Base-by-base conservation (phyloP, 257 asterid species). In the Solanum bulbocastanum region DNA sequence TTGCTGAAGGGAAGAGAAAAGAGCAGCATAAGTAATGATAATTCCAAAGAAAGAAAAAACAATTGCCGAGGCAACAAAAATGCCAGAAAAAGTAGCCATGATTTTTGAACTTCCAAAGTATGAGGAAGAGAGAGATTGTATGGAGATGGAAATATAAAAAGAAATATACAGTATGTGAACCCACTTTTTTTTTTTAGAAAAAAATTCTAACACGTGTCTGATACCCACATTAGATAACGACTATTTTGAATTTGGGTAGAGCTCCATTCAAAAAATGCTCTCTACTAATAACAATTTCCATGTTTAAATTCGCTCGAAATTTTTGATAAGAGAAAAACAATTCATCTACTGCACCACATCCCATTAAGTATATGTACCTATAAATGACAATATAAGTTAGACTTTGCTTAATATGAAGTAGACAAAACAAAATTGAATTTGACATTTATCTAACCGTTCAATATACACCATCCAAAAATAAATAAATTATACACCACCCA, bases 1-100 rank as follows among this genome's bases (percentile, higher is more conserved):
- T 30, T 52, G 87, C 5, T 82, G 88, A 32, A 92, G 89, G 84
- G 94, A 90, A 62, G 92, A 88, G 58, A 91, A 90, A 84, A 87
- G 86, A 2, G 68, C 87, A 42, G 89, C 91, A 81, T 81, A 75
- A 84, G 88, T 87, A 68, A 82, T 25, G n/a, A 88, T n/a, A 5
- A n/a, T 71, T 42, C 66, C 90, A 14, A 91, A 86, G 87, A 86
- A 81, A 22, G 83, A 90, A 39, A 90, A 58, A 46, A 92, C 87
- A 68, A 91, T 25, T 52, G 42, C 2, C 10, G 75, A 46, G 44
- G 84, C 86, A 5, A 91, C 27, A 30, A 71, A 79, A 69, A 86
- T 36, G 36, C 32, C 85, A 81, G 52, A 36, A 82, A 22, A 6
- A 10, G 89, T 90, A 37, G 79, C 23, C 37, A 46, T 85, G 18